Evolutionary conservation across 176 grass and related monocot species (phyloP).

Genomic region (Hordeum marinum): DNA sequence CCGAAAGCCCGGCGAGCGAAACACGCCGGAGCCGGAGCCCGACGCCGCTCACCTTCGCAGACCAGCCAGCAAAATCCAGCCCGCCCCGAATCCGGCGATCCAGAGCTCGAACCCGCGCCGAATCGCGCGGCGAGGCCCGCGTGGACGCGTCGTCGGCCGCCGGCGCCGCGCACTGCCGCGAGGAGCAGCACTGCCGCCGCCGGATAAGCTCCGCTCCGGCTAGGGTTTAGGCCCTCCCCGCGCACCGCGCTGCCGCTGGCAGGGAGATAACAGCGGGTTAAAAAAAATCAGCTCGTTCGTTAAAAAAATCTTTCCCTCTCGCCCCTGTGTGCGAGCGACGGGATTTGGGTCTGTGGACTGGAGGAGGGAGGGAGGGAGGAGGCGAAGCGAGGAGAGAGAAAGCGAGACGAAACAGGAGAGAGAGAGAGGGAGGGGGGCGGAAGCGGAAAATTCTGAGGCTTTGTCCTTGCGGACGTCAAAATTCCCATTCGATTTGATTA

Average conservation of each 20-base stretch:
- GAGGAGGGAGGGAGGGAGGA: neutral
- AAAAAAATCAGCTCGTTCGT: neutral
- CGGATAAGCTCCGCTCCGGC: neutral
- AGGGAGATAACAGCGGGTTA: neutral
- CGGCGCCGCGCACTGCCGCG: neutral
- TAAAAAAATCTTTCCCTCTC: neutral
- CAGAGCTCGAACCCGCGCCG: neutral
- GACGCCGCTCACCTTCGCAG: neutral
- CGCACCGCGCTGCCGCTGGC: neutral
- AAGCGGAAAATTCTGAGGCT: slow-evolving; percentile 29
- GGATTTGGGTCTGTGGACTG: slow-evolving; percentile 16
- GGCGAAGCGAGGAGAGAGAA: neutral
- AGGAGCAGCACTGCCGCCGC: neutral
- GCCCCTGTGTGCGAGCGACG: neutral
- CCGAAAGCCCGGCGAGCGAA: neutral
- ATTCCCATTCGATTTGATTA: slow-evolving; percentile 86
- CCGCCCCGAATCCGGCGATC: slow-evolving; percentile 23
- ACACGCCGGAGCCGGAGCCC: neutral
- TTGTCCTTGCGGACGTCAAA: slow-evolving; percentile 98
- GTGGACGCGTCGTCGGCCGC: neutral
- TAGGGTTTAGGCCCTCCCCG: slow-evolving; percentile 1
- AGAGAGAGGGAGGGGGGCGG: neutral
- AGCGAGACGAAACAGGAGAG: neutral
- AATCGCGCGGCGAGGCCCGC: neutral
- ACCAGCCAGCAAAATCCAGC: neutral